phyloP scores from a whole-genome alignment of 2,329 filamentous ascomycete species.

The Trichoderma sp. region DNA sequence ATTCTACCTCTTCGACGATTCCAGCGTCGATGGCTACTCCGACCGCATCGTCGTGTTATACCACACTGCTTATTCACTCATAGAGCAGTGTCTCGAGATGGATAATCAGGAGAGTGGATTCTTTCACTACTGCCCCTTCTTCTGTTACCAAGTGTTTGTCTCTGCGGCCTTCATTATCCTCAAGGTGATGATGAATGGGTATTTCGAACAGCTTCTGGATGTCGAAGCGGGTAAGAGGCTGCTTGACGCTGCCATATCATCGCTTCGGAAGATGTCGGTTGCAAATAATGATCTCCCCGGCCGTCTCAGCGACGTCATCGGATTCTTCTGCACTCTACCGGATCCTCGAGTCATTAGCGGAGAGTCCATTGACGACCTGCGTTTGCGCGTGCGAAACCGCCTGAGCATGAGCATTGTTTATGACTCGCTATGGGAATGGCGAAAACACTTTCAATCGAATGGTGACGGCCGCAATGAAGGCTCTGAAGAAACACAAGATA shows the following conservation, averaged over 20 bases:
- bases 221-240: slow-evolving; percentile 14
- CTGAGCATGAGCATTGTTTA: slow-evolving; percentile 24
- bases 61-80: slow-evolving; percentile 15
- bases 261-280: slow-evolving; percentile 19
- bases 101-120: slow-evolving; percentile 14
- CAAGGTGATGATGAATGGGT: slow-evolving; percentile 22
- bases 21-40: slow-evolving; percentile 16
- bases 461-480: neutral
- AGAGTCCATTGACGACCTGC: slow-evolving; percentile 8
- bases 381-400: slow-evolving; percentile 21
- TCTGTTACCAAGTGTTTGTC: slow-evolving; percentile 21
- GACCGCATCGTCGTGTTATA: slow-evolving; percentile 17
- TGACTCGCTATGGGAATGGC: slow-evolving; percentile 17
- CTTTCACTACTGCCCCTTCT: slow-evolving; percentile 18
- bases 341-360: slow-evolving; percentile 22
- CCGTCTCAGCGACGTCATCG: slow-evolving; percentile 19
- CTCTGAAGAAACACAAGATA: slow-evolving; percentile 15
- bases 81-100: slow-evolving; percentile 21
- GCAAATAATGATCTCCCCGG: slow-evolving; percentile 19
- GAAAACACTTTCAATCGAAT: slow-evolving; percentile 16
- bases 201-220: slow-evolving; percentile 20
- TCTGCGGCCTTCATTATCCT: slow-evolving; percentile 22
- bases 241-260: slow-evolving; percentile 17
- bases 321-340: slow-evolving; percentile 11
- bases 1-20: slow-evolving; percentile 21